These are phyloP conservation scores for Yarrowia sp. DNA, from an alignment of 805 yeast species.

Conservation along the genomic window DNA sequence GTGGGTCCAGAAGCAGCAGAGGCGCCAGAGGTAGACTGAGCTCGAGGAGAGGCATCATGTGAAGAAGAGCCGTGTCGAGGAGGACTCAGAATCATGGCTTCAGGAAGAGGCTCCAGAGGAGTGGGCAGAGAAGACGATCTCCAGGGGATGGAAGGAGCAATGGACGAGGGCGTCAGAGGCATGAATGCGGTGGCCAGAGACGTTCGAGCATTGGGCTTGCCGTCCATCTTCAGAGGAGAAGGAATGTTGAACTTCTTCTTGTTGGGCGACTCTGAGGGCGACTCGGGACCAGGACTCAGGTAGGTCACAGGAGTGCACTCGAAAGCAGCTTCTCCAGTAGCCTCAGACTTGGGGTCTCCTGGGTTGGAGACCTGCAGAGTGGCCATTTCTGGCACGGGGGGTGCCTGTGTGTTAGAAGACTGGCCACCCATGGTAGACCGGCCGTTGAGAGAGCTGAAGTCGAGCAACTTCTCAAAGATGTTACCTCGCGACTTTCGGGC, in stretches of 20 bases:
- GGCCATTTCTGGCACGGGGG: slow-evolving; percentile 3
- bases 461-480: slow-evolving; percentile 29
- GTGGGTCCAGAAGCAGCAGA: slow-evolving; percentile 4
- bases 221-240: slow-evolving; percentile 32
- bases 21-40: neutral
- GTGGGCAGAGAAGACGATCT: slow-evolving; percentile 28
- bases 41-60: slow-evolving; percentile 17
- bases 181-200: slow-evolving; percentile 38
- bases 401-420: neutral
- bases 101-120: slow-evolving; percentile 36
- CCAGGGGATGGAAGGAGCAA: slow-evolving; percentile 21
- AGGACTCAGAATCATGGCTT: slow-evolving; percentile 33
- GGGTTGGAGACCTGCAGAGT: slow-evolving; percentile 7
- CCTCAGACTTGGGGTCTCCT: slow-evolving; percentile 5
- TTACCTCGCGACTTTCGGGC: slow-evolving; percentile 30
- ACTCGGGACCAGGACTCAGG: slow-evolving; percentile 24
- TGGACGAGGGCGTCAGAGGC: slow-evolving; percentile 22
- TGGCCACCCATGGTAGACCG: slow-evolving; percentile 25
- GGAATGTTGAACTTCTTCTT: slow-evolving; percentile 21
- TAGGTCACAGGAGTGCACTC: slow-evolving; percentile 29
- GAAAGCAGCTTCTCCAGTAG: neutral
- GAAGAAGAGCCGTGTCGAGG: slow-evolving; percentile 5
- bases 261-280: slow-evolving; percentile 25
- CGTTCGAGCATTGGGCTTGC: slow-evolving; percentile 33
- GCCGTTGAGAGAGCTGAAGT: slow-evolving; percentile 16